Conservation (phyloP, 2,329 filamentous ascomycete genomes). For the Lasiodiplodia sp. region DNA sequence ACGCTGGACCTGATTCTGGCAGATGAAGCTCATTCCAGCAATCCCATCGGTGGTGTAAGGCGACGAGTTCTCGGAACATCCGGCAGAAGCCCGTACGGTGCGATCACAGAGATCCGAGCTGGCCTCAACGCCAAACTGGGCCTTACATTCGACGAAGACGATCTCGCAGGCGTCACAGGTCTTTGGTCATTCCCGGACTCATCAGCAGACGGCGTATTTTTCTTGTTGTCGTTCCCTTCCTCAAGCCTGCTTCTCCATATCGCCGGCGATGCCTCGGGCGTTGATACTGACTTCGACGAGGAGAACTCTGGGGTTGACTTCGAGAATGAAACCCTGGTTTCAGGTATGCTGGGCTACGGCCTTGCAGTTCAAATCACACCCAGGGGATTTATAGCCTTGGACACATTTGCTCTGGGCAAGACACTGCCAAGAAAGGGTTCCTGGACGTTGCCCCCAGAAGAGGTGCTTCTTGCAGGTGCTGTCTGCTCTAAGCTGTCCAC, state of each 20-base stretch:
- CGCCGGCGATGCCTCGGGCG: constrained; percentile 31
- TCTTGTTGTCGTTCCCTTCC: constrained; percentile 47
- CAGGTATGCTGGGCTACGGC: constrained; percentile 36
- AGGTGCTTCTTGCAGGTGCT: constrained; percentile 19
- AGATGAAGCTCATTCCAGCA: constrained; percentile 25
- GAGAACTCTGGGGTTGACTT: constrained; percentile 40
- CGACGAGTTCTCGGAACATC: constrained; percentile 48
- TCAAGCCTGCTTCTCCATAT: constrained; percentile 42
- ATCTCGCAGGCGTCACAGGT: constrained; percentile 43
- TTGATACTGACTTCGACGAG: constrained; percentile 30
- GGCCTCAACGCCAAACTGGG: constrained; percentile 50
- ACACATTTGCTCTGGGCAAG: constrained; percentile 7
- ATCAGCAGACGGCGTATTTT: constrained; percentile 40
- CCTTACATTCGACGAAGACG: constrained; percentile 38
- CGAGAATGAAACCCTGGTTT: constrained; percentile 42
- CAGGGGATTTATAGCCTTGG: constrained; percentile 38
- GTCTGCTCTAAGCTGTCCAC: constrained; percentile 31
- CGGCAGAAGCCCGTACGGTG: constrained; percentile 52
- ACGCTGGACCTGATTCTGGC: constrained; percentile 56
- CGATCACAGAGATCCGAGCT: constrained; percentile 52
- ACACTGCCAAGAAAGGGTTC: constrained; percentile 18
- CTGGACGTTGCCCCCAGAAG: constrained; percentile 7
- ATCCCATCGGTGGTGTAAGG: constrained; percentile 32
- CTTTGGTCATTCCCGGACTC: constrained; percentile 45
- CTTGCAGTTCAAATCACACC: constrained; percentile 44